These are phyloP conservation scores for Aspergillus sp. DNA, from an alignment of 2,329 filamentous ascomycete genomes.

Conservation along the genomic window DNA sequence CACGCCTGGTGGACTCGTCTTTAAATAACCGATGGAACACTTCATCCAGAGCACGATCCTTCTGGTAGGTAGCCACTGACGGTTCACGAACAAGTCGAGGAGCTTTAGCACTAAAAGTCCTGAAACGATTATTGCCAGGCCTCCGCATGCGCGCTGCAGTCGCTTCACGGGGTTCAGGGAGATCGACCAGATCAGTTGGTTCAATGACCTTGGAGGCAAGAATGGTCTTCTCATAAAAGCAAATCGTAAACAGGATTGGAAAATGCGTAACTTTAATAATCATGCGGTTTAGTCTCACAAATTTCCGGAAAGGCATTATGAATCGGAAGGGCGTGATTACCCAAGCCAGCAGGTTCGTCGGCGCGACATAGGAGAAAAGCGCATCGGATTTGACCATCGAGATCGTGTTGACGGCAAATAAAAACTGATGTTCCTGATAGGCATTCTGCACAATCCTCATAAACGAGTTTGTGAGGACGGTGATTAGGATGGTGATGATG, in stretches of 20 bases:
- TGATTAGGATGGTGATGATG: conserved; percentile 88
- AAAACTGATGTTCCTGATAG: conserved; percentile 82
- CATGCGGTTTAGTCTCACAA: conserved; percentile 78
- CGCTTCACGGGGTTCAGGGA: conserved; percentile 46
- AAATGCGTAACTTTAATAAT: conserved; percentile 89
- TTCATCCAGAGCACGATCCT: conserved; percentile 83
- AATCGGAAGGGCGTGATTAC: conserved; percentile 75
- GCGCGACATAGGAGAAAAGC: conserved; percentile 86
- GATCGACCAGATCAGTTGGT: conserved; percentile 78
- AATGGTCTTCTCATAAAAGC: conserved; percentile 74
- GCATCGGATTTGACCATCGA: conserved; percentile 99
- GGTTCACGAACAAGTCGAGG: conserved; percentile 64
- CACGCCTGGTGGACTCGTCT: conserved; percentile 54
- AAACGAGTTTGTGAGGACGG: conserved; percentile 93
- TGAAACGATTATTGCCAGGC: conserved; percentile 50
- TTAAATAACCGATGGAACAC: conserved; percentile 70
- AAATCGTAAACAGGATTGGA: conserved; percentile 79
- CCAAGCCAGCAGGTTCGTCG: conserved; percentile 89
- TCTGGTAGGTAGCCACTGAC: conserved; percentile 80
- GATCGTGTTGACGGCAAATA: conserved; percentile 95
- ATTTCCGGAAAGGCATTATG: conserved; percentile 69
- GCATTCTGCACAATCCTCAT: conserved; percentile 92
- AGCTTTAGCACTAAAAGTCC: conserved; percentile 65
- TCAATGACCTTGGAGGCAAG: conserved; percentile 71
- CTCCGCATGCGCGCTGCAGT: conserved; percentile 51